phyloP scores from a whole-genome alignment of 805 yeast species.

The Saturnispora bothae region DNA sequence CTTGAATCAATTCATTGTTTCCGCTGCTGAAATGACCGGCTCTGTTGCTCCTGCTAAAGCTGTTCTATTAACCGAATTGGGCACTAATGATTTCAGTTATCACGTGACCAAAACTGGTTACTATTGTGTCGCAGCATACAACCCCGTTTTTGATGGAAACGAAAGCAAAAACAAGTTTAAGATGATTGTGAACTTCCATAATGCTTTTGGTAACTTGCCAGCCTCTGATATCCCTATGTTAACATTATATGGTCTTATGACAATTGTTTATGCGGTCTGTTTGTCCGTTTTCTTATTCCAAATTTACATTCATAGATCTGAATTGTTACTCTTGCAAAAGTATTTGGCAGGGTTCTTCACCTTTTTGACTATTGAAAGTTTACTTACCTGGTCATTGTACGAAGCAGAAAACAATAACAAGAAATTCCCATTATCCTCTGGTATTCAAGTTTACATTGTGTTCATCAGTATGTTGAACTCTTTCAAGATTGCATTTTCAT shows the following conservation, averaged over 20 bases:
- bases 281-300: conserved; percentile 78
- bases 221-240: conserved; percentile 88
- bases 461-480: conserved; percentile 74
- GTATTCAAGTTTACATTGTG: conserved; percentile 62
- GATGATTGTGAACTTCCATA: conserved; percentile 74
- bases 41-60: conserved; percentile 45
- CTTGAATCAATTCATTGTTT: conserved; percentile 53
- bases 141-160: conserved; percentile 25
- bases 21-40: conserved; percentile 24
- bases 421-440: conserved; percentile 26
- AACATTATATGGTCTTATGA: conserved; percentile 77
- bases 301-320: conserved; percentile 75
- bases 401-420: conserved; percentile 60
- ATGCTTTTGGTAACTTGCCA: conserved; percentile 81
- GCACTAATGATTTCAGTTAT: conserved; percentile 53
- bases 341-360: conserved; percentile 80
- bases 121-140: conserved; percentile 76
- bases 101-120: conserved; percentile 70
- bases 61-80: conserved; percentile 42
- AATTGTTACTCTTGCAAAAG: conserved; percentile 80
- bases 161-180: conserved; percentile 32
- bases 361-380: conserved; percentile 73
- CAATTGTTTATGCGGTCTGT: conserved; percentile 73
- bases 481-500: conserved; percentile 74
- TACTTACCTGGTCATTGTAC: conserved; percentile 85